These are phyloP conservation scores for Ailanthus altissimus DNA, from an alignment of 345 rosid genomes.

Conservation along the genomic window DNA sequence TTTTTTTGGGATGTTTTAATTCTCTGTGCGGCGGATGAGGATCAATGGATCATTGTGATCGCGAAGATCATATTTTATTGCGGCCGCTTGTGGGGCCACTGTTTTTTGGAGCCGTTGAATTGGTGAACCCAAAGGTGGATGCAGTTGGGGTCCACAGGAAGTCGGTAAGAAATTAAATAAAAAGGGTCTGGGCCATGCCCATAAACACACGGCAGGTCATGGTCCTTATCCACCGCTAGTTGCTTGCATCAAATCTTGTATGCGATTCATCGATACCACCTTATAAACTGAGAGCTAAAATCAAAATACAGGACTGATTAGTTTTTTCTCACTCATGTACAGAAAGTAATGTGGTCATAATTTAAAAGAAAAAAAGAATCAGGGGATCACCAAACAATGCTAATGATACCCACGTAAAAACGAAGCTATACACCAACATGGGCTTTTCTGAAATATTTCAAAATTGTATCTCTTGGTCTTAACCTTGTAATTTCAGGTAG, in stretches of 20 bases:
- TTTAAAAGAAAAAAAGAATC: neutral
- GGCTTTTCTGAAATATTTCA: neutral
- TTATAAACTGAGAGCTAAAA: neutral
- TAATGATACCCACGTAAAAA: neutral
- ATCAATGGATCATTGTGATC: neutral
- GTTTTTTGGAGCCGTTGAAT: neutral
- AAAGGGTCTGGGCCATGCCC: neutral
- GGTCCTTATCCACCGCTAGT: neutral
- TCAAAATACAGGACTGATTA: neutral
- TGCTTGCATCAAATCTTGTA: neutral
- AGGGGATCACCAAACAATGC: neutral
- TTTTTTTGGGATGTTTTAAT: too few species aligned
- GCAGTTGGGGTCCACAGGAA: slow-evolving; percentile 1
- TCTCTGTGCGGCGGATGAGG: neutral
- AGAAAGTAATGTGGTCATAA: neutral
- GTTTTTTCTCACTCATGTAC: neutral
- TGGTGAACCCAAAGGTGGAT: neutral
- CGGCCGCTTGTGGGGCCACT: neutral
- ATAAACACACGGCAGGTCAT: neutral
- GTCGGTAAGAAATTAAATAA: neutral
- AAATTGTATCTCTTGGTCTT: slow-evolving; percentile 1
- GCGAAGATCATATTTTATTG: neutral
- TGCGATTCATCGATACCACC: too few species aligned
- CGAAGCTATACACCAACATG: neutral
- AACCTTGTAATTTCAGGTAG: neutral